Conservation (phyloP, 2,329 filamentous ascomycete species). For the Fusarium sp. region DNA sequence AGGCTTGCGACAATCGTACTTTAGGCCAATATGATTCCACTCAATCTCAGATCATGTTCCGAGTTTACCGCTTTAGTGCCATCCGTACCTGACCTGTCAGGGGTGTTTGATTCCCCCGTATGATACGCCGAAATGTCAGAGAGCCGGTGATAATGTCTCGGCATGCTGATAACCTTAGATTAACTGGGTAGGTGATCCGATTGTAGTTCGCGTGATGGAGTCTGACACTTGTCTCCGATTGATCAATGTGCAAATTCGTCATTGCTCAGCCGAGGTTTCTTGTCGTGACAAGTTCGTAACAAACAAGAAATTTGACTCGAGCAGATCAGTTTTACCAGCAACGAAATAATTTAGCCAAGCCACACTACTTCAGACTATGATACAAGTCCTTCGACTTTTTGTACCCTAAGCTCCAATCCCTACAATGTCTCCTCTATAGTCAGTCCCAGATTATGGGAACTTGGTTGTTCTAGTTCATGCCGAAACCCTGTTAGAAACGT, state of each 20-base stretch:
- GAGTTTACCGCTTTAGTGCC: neutral
- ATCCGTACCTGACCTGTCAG: neutral
- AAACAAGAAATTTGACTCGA: neutral
- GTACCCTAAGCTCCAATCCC: neutral
- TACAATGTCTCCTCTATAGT: neutral
- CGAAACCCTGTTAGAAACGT: slow-evolving; percentile 20
- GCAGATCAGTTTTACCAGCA: neutral
- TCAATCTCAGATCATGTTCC: neutral
- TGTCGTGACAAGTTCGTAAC: neutral
- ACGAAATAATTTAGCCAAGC: neutral
- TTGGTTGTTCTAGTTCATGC: slow-evolving; percentile 14
- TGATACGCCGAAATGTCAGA: neutral
- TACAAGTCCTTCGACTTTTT: neutral
- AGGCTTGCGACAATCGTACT: neutral
- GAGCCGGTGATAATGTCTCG: neutral
- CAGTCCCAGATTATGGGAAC: neutral
- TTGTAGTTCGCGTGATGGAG: neutral
- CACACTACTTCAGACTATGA: neutral
- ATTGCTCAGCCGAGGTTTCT: neutral
- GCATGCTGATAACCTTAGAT: neutral
- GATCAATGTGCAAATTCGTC: neutral
- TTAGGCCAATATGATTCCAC: neutral
- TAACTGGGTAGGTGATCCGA: slow-evolving; percentile 1
- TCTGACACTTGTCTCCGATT: neutral
- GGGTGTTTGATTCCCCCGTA: neutral